Percentiles rank a stretch among this genome's conserved stretches.
These are phyloP conservation scores for Phytophthora aleatoria DNA, from an alignment of 352 stramenopile genomes.

Conservation along the genomic window DNA sequence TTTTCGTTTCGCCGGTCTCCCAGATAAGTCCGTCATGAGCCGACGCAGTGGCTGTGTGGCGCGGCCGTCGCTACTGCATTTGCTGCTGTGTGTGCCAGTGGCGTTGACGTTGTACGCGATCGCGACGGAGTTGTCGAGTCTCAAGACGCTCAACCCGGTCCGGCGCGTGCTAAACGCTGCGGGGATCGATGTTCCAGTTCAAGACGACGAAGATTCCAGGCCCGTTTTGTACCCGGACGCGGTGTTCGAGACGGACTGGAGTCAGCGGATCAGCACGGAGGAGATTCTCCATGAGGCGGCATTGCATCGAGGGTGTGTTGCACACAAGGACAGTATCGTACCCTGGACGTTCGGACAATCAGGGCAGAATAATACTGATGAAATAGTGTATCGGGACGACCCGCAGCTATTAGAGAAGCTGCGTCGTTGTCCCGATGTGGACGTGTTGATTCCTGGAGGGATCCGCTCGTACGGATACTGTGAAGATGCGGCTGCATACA, in stretches of 20 bases:
- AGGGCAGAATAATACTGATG: conserved; percentile 2
- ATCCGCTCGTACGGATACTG: conserved; percentile 63
- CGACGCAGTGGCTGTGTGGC: neutral
- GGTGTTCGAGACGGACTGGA: conserved; percentile 36
- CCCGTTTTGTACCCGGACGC: conserved; percentile 28
- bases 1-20: conserved; percentile 2
- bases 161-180: conserved; percentile 12
- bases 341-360: conserved; percentile 32
- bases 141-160: neutral
- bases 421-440: conserved; percentile 17
- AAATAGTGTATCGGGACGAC: conserved; percentile 37
- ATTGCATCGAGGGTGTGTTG: conserved; percentile 35
- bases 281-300: conserved; percentile 45
- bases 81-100: conserved; percentile 17
- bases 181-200: neutral
- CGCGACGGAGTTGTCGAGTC: conserved; percentile 13
- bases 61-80: conserved; percentile 3
- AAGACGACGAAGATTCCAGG: conserved; percentile 10
- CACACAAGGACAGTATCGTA: conserved; percentile 41
- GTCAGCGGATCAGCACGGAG: conserved; percentile 11
- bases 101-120: conserved; percentile 20
- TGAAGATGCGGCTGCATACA: conserved; percentile 63
- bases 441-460: conserved; percentile 44
- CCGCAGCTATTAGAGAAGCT: conserved; percentile 49
- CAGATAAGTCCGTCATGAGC: neutral